phyloP scores from a whole-genome alignment of 768 basidiomycete genomes.

The Cystofilobasidium bisporidii region DNA sequence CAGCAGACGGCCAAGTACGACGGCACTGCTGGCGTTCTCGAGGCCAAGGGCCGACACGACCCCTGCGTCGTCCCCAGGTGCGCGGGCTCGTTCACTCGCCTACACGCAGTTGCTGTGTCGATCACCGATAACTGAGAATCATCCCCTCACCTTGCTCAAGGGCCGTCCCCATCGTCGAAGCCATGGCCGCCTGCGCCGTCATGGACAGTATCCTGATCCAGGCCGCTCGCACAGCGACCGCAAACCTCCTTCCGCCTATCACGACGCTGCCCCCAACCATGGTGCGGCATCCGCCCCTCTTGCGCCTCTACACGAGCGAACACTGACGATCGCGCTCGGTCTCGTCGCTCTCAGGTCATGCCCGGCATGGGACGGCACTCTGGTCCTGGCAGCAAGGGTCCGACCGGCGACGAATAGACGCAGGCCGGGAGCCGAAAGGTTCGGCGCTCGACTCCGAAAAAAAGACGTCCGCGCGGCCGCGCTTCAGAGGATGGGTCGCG shows the following conservation, averaged over 20 bases:
- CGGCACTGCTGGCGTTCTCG: slow-evolving; percentile 75
- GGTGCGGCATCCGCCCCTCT: slow-evolving; percentile 5
- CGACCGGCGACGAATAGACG: slow-evolving; percentile 22
- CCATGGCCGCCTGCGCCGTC: slow-evolving; percentile 90
- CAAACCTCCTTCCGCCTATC: slow-evolving; percentile 25
- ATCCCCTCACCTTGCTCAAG: slow-evolving; percentile 34
- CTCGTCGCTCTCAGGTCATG: slow-evolving; percentile 16
- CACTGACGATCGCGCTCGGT: neutral
- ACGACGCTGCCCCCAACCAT: slow-evolving; percentile 27
- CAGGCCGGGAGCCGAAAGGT: neutral
- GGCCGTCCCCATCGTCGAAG: slow-evolving; percentile 94
- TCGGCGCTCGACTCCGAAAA: neutral
- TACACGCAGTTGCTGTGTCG: neutral
- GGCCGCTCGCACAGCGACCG: slow-evolving; percentile 18
- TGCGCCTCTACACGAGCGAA: neutral
- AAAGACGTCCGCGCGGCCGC: no score
- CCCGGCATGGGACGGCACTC: slow-evolving; percentile 24
- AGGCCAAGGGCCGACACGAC: slow-evolving; percentile 88
- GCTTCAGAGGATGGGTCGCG: no score
- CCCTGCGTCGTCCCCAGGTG: slow-evolving; percentile 84
- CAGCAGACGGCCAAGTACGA: slow-evolving; percentile 89
- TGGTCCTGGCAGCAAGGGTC: slow-evolving; percentile 21
- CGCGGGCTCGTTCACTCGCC: neutral
- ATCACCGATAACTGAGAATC: neutral
- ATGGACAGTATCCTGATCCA: slow-evolving; percentile 52